Percentiles rank a stretch among this genome's conserved stretches.
phyloP scores from a whole-genome alignment of 768 basidiomycete genomes.

The Fomitopsis pulvina region DNA sequence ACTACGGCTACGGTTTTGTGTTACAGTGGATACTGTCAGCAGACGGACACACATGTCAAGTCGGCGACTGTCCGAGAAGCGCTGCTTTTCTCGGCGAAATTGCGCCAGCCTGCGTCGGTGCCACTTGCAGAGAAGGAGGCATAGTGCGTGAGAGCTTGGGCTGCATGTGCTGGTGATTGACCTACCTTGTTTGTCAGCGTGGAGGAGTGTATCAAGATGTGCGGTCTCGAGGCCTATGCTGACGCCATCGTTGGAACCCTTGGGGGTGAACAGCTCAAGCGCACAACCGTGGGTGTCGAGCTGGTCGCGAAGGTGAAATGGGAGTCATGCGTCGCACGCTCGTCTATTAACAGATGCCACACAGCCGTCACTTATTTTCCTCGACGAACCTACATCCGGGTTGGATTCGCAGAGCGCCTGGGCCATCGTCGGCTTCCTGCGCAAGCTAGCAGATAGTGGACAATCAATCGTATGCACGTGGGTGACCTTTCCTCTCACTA shows the following conservation, averaged over 20 bases:
- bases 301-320: constrained; percentile 60
- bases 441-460: constrained; percentile 70
- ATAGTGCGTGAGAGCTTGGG: constrained; percentile 44
- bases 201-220: constrained; percentile 51
- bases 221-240: constrained; percentile 55
- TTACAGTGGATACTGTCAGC: constrained; percentile 75
- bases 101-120: constrained; percentile 68
- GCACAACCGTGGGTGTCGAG: constrained; percentile 84
- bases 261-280: constrained; percentile 68
- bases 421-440: constrained; percentile 72
- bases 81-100: constrained; percentile 68
- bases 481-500: background rate
- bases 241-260: constrained; percentile 66
- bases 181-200: constrained; percentile 28
- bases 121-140: constrained; percentile 66
- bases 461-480: constrained; percentile 86
- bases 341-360: too few species aligned
- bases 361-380: constrained; percentile 69
- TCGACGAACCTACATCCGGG: constrained; percentile 86
- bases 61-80: constrained; percentile 78
- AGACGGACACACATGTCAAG: constrained; percentile 74
- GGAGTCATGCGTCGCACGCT: background rate
- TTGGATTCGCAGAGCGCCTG: constrained; percentile 84
- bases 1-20: background rate
- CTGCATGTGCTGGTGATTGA: background rate